phyloP scores from a whole-genome alignment of 2,329 filamentous ascomycete species.

The Cladophialophora bantiana region DNA sequence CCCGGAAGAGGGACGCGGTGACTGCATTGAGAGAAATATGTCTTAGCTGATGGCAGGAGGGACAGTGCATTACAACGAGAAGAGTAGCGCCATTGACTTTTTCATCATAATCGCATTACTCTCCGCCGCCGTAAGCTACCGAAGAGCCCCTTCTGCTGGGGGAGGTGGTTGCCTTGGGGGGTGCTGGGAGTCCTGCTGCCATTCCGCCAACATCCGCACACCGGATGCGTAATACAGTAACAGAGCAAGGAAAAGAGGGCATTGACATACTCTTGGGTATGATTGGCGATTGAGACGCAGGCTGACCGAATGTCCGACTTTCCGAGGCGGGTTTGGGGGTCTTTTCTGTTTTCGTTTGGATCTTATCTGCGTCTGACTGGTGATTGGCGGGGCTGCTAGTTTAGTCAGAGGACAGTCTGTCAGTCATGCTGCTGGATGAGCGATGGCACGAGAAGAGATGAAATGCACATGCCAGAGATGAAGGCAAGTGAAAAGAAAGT shows the following conservation, averaged over 20 bases:
- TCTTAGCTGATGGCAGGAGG: conserved; percentile 19
- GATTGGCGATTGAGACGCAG: conserved; percentile 7
- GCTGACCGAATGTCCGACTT: conserved; percentile 19
- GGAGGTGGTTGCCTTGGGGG: background rate
- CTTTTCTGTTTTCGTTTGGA: conserved; percentile 7
- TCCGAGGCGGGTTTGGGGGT: background rate
- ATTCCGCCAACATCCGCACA: conserved; percentile 34
- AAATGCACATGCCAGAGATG: conserved; percentile 6
- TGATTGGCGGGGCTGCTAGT: conserved; percentile 8
- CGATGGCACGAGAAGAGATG: background rate
- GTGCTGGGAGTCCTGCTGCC: conserved; percentile 11
- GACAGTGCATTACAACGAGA: background rate
- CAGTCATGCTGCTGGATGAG: conserved; percentile 14
- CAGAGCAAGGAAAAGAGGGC: background rate
- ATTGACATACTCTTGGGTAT: conserved; percentile 19
- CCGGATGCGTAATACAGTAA: conserved; percentile 18
- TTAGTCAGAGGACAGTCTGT: conserved; percentile 2
- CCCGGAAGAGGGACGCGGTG: conserved; percentile 21
- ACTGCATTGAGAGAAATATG: conserved; percentile 28
- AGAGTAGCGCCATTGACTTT: conserved; percentile 11
- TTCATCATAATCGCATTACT: conserved; percentile 9
- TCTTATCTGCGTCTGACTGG: conserved; percentile 18
- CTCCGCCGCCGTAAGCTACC: conserved; percentile 12
- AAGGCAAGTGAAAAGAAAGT: conserved; percentile 8
- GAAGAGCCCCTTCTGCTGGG: background rate